phyloP scores from a whole-genome alignment of 306 rosid genomes.

The Inga laurina region DNA sequence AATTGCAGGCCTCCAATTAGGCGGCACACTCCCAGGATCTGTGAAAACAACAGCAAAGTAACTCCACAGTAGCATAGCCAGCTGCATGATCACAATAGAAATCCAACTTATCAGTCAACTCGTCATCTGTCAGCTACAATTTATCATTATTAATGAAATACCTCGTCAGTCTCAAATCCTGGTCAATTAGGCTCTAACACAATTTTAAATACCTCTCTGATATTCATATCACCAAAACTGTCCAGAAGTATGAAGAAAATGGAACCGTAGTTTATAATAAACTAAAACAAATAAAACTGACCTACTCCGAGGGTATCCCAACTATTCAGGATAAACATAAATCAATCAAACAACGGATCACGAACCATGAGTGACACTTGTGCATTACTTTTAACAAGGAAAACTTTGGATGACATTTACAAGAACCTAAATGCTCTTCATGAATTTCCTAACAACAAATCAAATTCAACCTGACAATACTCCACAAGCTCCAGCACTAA shows the following conservation, averaged over 20 bases:
- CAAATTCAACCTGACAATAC: background rate
- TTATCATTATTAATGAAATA: conserved; percentile 20
- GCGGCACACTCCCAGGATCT: conserved; percentile 95
- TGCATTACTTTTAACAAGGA: background rate
- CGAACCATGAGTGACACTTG: background rate
- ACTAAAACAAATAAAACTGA: background rate
- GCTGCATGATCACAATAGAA: conserved; percentile 52
- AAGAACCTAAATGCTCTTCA: background rate
- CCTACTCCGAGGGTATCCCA: background rate
- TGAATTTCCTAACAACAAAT: background rate
- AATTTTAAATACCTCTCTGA: background rate
- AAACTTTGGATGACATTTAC: background rate
- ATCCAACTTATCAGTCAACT: conserved; percentile 26
- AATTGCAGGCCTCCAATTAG: conserved; percentile 83
- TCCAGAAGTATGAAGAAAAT: background rate
- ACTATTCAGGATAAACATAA: background rate
- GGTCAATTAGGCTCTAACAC: background rate
- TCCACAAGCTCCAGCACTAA: background rate
- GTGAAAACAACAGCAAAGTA: conserved; percentile 91
- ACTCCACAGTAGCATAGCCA: conserved; percentile 97
- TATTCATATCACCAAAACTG: background rate
- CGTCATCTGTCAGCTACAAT: background rate
- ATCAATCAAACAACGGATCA: background rate
- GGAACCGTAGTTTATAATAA: background rate
- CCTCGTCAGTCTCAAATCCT: background rate